These are phyloP conservation scores for Arachis hypogaea DNA, from an alignment of 306 rosid genomes.

Conservation along the genomic window DNA sequence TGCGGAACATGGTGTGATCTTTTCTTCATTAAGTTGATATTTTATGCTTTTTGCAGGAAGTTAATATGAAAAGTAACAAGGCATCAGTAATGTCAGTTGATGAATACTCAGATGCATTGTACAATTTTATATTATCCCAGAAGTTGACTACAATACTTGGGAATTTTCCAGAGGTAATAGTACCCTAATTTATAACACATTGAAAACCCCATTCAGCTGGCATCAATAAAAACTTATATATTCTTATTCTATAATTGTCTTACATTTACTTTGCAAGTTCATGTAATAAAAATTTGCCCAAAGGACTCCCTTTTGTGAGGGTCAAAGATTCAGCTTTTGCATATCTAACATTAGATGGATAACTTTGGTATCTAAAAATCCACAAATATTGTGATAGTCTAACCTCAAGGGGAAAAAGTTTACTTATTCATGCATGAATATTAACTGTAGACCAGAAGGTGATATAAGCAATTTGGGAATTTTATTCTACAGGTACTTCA, in stretches of 20 bases:
- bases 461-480: constrained; percentile 1
- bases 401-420: neutral
- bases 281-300: neutral
- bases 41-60: constrained; percentile 56
- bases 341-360: neutral
- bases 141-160: constrained; percentile 74
- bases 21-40: constrained; percentile 24
- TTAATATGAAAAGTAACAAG: constrained; percentile 45
- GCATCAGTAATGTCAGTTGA: constrained; percentile 69
- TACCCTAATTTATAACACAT: constrained; percentile 9
- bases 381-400: neutral
- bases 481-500: constrained; percentile 71
- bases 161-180: constrained; percentile 88
- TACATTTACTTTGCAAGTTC: too few species aligned
- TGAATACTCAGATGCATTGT: constrained; percentile 79
- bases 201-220: neutral
- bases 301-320: neutral
- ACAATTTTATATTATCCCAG: constrained; percentile 85
- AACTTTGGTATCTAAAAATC: constrained; percentile 11
- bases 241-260: neutral
- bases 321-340: neutral
- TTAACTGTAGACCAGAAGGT: neutral
- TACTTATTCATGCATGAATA: constrained; percentile 1
- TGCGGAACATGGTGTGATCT: constrained; percentile 16
- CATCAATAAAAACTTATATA: constrained; percentile 4